Conservation (phyloP, 257 asterid species). For the Thymus quinquecostatus region DNA sequence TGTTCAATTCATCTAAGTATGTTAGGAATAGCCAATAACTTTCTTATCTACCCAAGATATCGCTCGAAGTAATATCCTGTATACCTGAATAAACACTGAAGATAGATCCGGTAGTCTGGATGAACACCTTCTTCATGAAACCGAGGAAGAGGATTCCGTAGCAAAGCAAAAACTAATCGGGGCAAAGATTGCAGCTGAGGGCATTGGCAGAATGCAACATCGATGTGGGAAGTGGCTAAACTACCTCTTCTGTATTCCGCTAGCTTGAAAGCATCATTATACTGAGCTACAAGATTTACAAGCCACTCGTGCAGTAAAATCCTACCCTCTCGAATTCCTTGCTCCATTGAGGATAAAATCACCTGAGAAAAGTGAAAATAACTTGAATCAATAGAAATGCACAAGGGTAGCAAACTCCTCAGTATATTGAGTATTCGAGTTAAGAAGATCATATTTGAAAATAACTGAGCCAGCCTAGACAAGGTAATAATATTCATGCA, state of each 20-base stretch:
- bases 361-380: conserved; percentile 57
- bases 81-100: conserved; percentile 98
- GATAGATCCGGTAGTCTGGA: conserved; percentile 94
- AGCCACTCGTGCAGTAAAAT: conserved; percentile 96
- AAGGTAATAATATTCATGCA: not conserved
- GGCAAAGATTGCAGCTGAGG: conserved; percentile 92
- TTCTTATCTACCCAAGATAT: too few species aligned
- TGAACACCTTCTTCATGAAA: conserved; percentile 99
- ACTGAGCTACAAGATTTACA: conserved; percentile 91
- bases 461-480: conserved; percentile 2
- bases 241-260: conserved; percentile 65
- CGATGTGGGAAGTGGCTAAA: conserved; percentile 54
- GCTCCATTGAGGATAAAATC: conserved; percentile 82
- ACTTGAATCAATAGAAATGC: conserved; percentile 12
- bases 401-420: conserved; percentile 17
- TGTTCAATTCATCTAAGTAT: too few species aligned
- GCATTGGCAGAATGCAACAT: conserved; percentile 91
- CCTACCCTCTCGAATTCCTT: conserved; percentile 96
- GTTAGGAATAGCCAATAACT: too few species aligned
- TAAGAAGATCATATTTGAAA: conserved; percentile 1
- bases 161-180: conserved; percentile 90
- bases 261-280: conserved; percentile 80
- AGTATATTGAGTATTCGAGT: not conserved
- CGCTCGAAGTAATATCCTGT: not conserved
- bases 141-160: conserved; percentile 93